Evolutionary conservation across 2,329 filamentous ascomycete species (phyloP), one percentile per base, ranked within the genome.

Genomic region (Alternaria arborescens): DNA sequence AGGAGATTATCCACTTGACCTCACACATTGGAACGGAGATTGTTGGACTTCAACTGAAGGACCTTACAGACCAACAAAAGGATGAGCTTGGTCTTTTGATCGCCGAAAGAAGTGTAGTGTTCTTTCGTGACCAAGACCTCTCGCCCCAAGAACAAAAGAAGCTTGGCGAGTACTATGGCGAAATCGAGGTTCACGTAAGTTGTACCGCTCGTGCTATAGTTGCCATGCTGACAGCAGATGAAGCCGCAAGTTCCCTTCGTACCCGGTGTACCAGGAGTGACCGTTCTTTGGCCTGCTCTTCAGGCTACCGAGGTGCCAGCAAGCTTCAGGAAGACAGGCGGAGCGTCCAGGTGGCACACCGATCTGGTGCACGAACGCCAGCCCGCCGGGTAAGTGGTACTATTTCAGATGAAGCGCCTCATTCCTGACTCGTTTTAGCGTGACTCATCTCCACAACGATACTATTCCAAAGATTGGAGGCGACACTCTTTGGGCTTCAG

Each of bases 221-320:
- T 8, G 11, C 6, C n/a, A 26, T 26, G 18, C 36, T 50, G 4
- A 60, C 8, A 24, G 50, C 60, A 7, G 61, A 6, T 41, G 18
- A 42, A 91, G 87, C 89, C 90, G 0, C 89, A 92, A 85, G 88
- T 87, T 0, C 86, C 90, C 0, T 87, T 91, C 44, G 89, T 92
- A 0, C 90, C 90, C 0, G 90, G 89, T 2, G 79, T 91, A 0
- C 81, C 83, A 0, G 89, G 89, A 0, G 87, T 72, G 2, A 86
- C 84, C 0, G 87, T 91, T 5, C 89, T 92, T 48, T 92, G 89
- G 90, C 90, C 90, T 0, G 89, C 85, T 34, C 83, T 92, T 0
- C 82, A 84, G 71, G 88, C 88, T 0, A 88, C 86, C 0, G 89
- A 92, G 72, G 74, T 79, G 1, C 74, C 82, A 2, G 85, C 88